These are phyloP conservation scores for Fusarium poae DNA, from an alignment of 2,329 filamentous ascomycete genomes.

Conservation along the genomic window DNA sequence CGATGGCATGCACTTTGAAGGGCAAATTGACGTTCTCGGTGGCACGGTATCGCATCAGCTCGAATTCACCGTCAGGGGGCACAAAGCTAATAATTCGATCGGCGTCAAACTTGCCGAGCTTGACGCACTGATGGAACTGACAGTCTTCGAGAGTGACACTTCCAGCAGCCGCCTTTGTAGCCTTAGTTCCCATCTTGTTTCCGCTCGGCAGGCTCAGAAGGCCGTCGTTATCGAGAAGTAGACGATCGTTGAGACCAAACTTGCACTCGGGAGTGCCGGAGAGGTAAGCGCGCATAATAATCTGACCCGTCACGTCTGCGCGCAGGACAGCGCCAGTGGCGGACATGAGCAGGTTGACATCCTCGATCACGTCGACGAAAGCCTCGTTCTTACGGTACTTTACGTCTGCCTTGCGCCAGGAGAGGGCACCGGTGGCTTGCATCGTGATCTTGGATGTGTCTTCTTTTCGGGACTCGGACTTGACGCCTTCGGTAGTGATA, in stretches of 20 bases:
- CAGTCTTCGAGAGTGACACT: slow-evolving; percentile 97
- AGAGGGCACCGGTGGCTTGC: slow-evolving; percentile 97
- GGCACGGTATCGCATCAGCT: slow-evolving; percentile 97
- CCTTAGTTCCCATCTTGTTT: slow-evolving; percentile 84
- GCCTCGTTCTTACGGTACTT: slow-evolving; percentile 99
- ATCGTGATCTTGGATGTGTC: slow-evolving; percentile 99
- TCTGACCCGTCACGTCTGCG: slow-evolving; percentile 96
- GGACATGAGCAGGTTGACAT: slow-evolving; percentile 99
- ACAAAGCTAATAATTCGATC: slow-evolving; percentile 98
- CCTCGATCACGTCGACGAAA: slow-evolving; percentile 99
- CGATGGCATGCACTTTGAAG: slow-evolving; percentile 98
- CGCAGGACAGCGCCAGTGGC: slow-evolving; percentile 94
- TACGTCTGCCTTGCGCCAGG: slow-evolving; percentile 96
- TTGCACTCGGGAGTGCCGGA: slow-evolving; percentile 98
- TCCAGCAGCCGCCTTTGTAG: slow-evolving; percentile 93
- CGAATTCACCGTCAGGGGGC: slow-evolving; percentile 96
- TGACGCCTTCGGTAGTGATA: slow-evolving; percentile 98
- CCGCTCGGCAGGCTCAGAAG: slow-evolving; percentile 76
- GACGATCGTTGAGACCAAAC: slow-evolving; percentile 95
- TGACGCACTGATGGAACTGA: slow-evolving; percentile 99
- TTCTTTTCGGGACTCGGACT: slow-evolving; percentile 86
- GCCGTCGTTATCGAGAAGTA: slow-evolving; percentile 86
- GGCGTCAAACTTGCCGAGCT: slow-evolving; percentile 95
- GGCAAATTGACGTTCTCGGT: slow-evolving; percentile 99
- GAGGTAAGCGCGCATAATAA: slow-evolving; percentile 98